Evolutionary conservation across 1,284 basidiomycete species (phyloP).

Genomic region (Ustilago crameri): DNA sequence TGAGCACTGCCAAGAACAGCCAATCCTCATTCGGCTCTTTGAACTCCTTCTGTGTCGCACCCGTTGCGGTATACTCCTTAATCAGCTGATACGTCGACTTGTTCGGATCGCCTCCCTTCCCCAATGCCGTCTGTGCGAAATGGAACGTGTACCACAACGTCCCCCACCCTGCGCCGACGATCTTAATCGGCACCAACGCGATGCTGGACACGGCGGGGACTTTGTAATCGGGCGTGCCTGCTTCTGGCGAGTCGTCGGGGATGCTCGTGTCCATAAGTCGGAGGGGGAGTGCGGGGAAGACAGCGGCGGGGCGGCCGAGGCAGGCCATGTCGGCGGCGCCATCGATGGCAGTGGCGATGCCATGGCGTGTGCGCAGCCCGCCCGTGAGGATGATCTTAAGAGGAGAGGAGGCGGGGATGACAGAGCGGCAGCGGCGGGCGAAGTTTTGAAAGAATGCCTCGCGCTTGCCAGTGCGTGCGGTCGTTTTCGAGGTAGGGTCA

Average conservation of each 20-base stretch:
- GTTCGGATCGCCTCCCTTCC: slow-evolving; percentile 9
- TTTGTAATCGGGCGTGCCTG: slow-evolving; percentile 56
- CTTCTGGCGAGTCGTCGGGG: slow-evolving; percentile 26
- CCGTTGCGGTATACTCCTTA: slow-evolving; percentile 29
- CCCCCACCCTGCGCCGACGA: slow-evolving; percentile 65
- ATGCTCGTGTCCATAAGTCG: slow-evolving; percentile 53
- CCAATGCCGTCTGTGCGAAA: slow-evolving; percentile 39
- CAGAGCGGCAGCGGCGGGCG: slow-evolving; percentile 69
- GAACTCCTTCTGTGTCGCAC: slow-evolving; percentile 33
- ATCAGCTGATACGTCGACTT: slow-evolving; percentile 22
- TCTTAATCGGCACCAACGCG: slow-evolving; percentile 57
- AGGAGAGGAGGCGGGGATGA: slow-evolving; percentile 29
- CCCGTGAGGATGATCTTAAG: slow-evolving; percentile 81
- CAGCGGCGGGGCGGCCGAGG: slow-evolving; percentile 77
- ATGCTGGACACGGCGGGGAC: slow-evolving; percentile 53
- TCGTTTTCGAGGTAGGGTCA: slow-evolving; percentile 30
- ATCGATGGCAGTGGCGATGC: slow-evolving; percentile 72
- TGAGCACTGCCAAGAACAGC: slow-evolving; percentile 32
- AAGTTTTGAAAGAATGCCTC: slow-evolving; percentile 70
- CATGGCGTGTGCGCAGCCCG: slow-evolving; percentile 76
- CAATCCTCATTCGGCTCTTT: slow-evolving; percentile 38
- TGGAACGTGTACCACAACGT: slow-evolving; percentile 51
- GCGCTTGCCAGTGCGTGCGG: slow-evolving; percentile 68
- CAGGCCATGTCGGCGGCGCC: slow-evolving; percentile 75
- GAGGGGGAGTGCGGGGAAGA: slow-evolving; percentile 75